A percentile compares a stretch with the other conserved stretches of the same genome.
phyloP scores from a whole-genome alignment of 148 eudicot species.

The Amaranthus cruentus region DNA sequence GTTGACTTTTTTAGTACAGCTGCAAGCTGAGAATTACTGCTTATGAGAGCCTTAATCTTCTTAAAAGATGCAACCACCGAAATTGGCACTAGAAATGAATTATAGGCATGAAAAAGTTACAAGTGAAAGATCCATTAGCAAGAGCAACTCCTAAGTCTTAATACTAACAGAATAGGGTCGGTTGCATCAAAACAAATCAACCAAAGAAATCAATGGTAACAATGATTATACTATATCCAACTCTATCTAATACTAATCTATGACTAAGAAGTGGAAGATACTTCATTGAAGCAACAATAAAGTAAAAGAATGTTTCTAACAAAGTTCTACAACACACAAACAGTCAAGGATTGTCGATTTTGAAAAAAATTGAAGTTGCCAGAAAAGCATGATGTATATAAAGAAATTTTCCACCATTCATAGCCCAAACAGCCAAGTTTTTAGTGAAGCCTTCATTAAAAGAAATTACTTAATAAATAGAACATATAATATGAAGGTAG shows the following conservation, averaged over 20 bases:
- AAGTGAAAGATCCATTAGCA: not conserved
- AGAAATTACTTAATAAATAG: too few relatives aligned
- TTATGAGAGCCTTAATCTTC: constrained; percentile 80
- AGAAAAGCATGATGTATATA: not conserved
- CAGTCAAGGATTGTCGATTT: not conserved
- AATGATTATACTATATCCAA: too few relatives aligned
- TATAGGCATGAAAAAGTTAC: constrained; percentile 13
- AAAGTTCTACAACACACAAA: not conserved
- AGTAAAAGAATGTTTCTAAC: not conserved
- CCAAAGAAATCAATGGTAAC: too few relatives aligned
- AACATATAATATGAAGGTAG: not conserved
- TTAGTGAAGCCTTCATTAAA: too few relatives aligned
- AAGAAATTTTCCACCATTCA: too few relatives aligned
- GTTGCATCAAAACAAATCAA: too few relatives aligned
- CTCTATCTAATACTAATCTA: too few relatives aligned
- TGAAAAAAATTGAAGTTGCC: not conserved
- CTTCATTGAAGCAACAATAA: not conserved
- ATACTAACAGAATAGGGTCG: too few relatives aligned
- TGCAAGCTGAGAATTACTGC: constrained; percentile 78
- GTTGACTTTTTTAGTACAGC: constrained; percentile 63
- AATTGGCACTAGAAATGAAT: constrained; percentile 58
- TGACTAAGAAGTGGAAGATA: not conserved
- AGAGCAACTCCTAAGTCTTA: too few relatives aligned
- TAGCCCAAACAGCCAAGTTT: too few relatives aligned
- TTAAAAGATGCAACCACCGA: constrained; percentile 88